These are phyloP conservation scores for Ustilago hordei DNA, from an alignment of 1,284 basidiomycete species.

Conservation along the genomic window DNA sequence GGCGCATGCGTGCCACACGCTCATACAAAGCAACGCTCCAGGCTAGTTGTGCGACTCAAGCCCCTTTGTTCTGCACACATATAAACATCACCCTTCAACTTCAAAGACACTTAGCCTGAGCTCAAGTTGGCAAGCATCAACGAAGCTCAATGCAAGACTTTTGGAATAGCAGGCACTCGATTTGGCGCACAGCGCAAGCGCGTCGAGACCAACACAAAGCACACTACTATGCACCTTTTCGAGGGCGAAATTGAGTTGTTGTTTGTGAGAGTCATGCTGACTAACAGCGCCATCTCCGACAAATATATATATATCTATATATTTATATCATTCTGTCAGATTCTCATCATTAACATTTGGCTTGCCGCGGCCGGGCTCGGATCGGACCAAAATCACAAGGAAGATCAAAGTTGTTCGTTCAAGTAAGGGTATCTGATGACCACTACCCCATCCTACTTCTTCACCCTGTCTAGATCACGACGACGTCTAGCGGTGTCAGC, in stretches of 20 bases:
- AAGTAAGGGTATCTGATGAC: not conserved
- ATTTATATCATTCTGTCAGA: no score
- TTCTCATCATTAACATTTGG: not conserved
- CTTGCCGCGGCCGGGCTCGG: constrained; percentile 20
- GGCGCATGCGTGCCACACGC: constrained; percentile 3
- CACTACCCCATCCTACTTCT: not conserved
- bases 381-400: constrained; percentile 11
- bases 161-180: not conserved
- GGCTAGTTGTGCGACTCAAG: not conserved
- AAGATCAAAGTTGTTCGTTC: constrained; percentile 15
- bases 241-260: not conserved
- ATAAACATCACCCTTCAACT: not conserved
- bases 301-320: not conserved
- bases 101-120: not conserved
- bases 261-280: not conserved
- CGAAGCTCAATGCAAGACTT: not conserved
- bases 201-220: constrained; percentile 8
- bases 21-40: not conserved
- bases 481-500: not conserved
- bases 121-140: not conserved
- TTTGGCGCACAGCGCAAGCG: not conserved
- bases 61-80: constrained; percentile 1
- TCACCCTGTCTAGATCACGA: not conserved
- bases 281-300: not conserved
- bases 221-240: not conserved